Percentiles rank a stretch among this genome's conserved stretches.
These are phyloP conservation scores for Blastocystis sp. DNA, from an alignment of 352 stramenopile species.

Conservation along the genomic window DNA sequence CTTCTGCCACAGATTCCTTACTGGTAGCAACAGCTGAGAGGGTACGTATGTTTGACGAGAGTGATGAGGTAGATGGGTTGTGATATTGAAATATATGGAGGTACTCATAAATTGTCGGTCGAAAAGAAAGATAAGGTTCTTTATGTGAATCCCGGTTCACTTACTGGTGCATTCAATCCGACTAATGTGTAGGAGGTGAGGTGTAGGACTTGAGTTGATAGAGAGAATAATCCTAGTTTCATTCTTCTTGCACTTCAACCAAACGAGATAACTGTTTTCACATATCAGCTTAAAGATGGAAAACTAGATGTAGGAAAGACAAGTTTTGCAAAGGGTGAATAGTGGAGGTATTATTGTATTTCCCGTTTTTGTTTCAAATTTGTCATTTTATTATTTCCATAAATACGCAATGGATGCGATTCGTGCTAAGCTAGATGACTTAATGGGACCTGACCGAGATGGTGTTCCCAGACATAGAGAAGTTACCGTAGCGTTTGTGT, in stretches of 20 bases:
- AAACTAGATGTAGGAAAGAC: slow-evolving; percentile 61
- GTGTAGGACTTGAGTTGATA: neutral
- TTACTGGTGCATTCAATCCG: slow-evolving; percentile 39
- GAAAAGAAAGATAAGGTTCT: slow-evolving; percentile 17
- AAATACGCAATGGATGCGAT: slow-evolving; percentile 57
- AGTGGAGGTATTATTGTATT: neutral
- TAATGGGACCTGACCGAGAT: slow-evolving; percentile 65
- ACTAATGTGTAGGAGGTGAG: neutral
- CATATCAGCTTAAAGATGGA: slow-evolving; percentile 58
- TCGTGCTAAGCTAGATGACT: slow-evolving; percentile 36
- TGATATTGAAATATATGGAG: slow-evolving; percentile 64
- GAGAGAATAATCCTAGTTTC: slow-evolving; percentile 52
- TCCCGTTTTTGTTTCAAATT: slow-evolving; percentile 13
- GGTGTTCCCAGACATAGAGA: slow-evolving; percentile 16
- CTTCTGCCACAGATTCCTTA: neutral
- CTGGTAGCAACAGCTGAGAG: neutral
- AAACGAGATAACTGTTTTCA: slow-evolving; percentile 47
- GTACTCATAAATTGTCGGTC: slow-evolving; percentile 27
- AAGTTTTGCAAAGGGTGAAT: slow-evolving; percentile 35
- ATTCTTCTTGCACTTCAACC: slow-evolving; percentile 8
- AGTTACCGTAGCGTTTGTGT: neutral
- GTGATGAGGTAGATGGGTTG: slow-evolving; percentile 20
- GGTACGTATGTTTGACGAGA: neutral
- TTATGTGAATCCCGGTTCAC: slow-evolving; percentile 51
- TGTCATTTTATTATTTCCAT: neutral